Conservation (phyloP, 768 basidiomycete genomes). For the Chalciporus sphaerocephalus region DNA sequence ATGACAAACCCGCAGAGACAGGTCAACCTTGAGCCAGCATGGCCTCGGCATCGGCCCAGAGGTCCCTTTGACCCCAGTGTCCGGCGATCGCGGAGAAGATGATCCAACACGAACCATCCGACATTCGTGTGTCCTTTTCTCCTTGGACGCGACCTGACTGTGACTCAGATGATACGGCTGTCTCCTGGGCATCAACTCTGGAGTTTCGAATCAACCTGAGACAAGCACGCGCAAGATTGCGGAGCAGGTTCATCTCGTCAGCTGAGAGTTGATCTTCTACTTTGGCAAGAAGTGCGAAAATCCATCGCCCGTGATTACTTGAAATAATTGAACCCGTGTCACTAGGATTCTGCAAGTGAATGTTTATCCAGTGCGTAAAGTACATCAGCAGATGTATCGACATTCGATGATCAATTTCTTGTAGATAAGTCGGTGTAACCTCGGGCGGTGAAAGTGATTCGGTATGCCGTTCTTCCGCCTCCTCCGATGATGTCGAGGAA, state of each 20-base stretch:
- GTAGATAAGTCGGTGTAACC: constrained; percentile 54
- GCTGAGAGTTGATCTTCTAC: constrained; percentile 66
- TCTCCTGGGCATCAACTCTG: constrained; percentile 21
- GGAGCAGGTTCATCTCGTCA: constrained; percentile 74
- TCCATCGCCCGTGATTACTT: constrained; percentile 68
- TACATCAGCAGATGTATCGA: constrained; percentile 79
- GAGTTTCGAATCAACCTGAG: constrained; percentile 44
- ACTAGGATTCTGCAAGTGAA: constrained; percentile 45
- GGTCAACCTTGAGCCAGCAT: constrained; percentile 33
- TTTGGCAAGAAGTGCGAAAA: constrained; percentile 67
- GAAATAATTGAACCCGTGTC: constrained; percentile 41
- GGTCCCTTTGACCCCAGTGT: constrained; percentile 75
- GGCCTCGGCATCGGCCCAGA: constrained; percentile 75
- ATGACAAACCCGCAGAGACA: background rate
- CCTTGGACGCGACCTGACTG: background rate
- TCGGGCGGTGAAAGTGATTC: constrained; percentile 40
- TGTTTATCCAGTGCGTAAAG: constrained; percentile 75
- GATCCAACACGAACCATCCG: constrained; percentile 65
- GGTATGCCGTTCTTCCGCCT: background rate
- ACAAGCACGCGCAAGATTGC: constrained; percentile 71
- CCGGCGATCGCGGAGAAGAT: constrained; percentile 59
- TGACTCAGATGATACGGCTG: constrained; percentile 3
- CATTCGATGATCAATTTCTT: constrained; percentile 61
- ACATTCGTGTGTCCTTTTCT: constrained; percentile 31
- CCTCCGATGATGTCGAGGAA: background rate